Conservation (phyloP, 768 basidiomycete species). For the Amylocystis lapponica region DNA sequence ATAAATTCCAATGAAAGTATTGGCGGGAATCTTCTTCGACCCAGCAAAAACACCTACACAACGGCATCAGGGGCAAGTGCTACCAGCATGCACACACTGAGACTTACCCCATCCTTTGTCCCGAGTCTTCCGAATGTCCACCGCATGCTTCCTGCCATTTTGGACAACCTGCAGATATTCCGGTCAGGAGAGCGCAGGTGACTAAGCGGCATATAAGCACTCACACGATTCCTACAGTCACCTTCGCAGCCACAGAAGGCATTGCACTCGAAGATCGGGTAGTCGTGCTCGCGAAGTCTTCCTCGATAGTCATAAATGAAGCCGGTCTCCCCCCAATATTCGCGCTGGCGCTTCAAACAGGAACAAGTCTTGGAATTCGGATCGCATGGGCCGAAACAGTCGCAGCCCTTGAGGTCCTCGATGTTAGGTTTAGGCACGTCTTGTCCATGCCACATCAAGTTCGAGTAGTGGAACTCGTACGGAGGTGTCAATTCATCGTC, state of each 20-base stretch:
- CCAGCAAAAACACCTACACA: constrained; percentile 65
- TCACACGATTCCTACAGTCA: constrained; percentile 76
- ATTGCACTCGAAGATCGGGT: constrained; percentile 85
- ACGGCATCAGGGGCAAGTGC: not conserved
- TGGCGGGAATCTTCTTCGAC: constrained; percentile 53
- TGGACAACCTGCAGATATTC: constrained; percentile 68
- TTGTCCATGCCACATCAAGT: constrained; percentile 69
- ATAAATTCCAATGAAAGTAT: constrained; percentile 80
- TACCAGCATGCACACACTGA: no score
- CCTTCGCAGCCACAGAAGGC: constrained; percentile 75
- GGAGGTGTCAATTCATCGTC: constrained; percentile 67
- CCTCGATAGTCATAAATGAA: constrained; percentile 70
- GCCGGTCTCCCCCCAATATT: constrained; percentile 39
- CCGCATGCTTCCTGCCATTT: constrained; percentile 57
- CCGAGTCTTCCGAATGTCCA: constrained; percentile 64
- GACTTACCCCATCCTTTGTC: constrained; percentile 82
- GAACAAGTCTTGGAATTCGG: constrained; percentile 68
- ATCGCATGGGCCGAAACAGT: constrained; percentile 70
- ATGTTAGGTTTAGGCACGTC: constrained; percentile 64
- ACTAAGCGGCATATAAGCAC: constrained; percentile 16
- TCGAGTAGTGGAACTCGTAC: constrained; percentile 87
- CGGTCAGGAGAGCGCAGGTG: not conserved
- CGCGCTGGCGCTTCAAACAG: constrained; percentile 56
- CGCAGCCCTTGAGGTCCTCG: constrained; percentile 56
- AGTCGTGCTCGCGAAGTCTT: constrained; percentile 36